Percentiles rank a stretch among this genome's conserved stretches.
phyloP scores from a whole-genome alignment of 2,329 filamentous ascomycete species.

The Calonectria henricotiae region DNA sequence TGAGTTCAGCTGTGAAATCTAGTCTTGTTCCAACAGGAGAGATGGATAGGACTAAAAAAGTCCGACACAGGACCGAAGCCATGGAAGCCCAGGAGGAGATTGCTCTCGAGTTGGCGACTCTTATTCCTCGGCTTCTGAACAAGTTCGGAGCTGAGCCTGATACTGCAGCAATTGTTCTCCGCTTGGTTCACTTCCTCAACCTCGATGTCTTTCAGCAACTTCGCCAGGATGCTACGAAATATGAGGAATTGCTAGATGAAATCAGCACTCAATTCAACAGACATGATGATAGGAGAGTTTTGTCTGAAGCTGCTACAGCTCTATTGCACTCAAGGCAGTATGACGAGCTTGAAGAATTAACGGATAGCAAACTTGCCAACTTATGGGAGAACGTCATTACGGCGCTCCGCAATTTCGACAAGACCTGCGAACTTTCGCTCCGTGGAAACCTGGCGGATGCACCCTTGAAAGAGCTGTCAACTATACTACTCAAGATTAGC shows the following conservation, averaged over 20 bases:
- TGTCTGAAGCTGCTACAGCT: conserved; percentile 87
- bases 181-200: conserved; percentile 89
- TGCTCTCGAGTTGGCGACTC: conserved; percentile 81
- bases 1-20: conserved; percentile 86
- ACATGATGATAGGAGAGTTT: conserved; percentile 89
- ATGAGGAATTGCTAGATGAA: conserved; percentile 87
- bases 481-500: conserved; percentile 84
- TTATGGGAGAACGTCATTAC: conserved; percentile 90
- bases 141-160: conserved; percentile 94
- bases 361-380: conserved; percentile 83
- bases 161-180: conserved; percentile 88
- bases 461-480: conserved; percentile 79
- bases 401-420: conserved; percentile 80
- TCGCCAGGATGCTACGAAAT: conserved; percentile 87
- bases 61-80: conserved; percentile 74
- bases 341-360: conserved; percentile 89
- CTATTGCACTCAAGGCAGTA: conserved; percentile 89
- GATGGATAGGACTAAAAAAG: conserved; percentile 73
- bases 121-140: conserved; percentile 89
- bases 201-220: conserved; percentile 91
- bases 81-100: conserved; percentile 83
- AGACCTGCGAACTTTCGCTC: conserved; percentile 79
- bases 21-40: conserved; percentile 79
- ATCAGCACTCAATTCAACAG: conserved; percentile 94
- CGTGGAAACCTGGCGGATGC: conserved; percentile 79